Evolutionary conservation across 78 protist genomes (phyloP), one percentile per base, ranked within the genome.

Genomic region (Chrysochromulina tobinii): DNA sequence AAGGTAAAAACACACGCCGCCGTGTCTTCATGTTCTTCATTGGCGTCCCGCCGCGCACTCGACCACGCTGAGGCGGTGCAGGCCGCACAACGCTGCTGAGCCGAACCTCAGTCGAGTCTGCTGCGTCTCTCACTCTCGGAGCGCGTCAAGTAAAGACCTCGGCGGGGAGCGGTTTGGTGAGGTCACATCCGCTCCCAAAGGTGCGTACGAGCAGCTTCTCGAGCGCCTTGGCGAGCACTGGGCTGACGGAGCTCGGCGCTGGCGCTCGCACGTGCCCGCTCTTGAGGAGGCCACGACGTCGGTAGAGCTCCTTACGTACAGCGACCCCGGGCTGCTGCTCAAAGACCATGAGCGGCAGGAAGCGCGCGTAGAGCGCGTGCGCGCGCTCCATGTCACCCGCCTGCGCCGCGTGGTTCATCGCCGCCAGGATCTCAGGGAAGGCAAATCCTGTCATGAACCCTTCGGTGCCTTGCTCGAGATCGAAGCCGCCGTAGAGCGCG

Each of bases 381-480:
- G 79, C 79, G 51, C 9, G 79, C 51, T 69, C 79, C 38, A 11
- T 5, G 50, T 69, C 79, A 3, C 50, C 75, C 64, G 64, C 64
- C 79, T 69, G 79, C 50, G 79, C 79, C 12, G 79, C 79, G 12
- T 11, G 15, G 51, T 69, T 69, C 79, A 69, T 69, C 54, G 79
- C 79, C 25, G 4, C 14, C 25, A 69, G 79, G 51, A 69, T 27
- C 79, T 69, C 79, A 51, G 79, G 79, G 51, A 69, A 69, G 51
- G 79, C 79, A 17, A 69, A 69, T 27, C 79, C 79, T 3, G 79
- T 69, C 79, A 69, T 69, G 79, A 69, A 69, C 51, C 79, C 79
- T 3, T 69, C 79, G 14, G 79, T 69, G 50, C 79, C 79, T 12
- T 69, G 79, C 79, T 69, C 79, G 51, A 69, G 4, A 51, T 69